Base-by-base conservation (phyloP, 2,329 filamentous ascomycete genomes). In the Fusarium nurragi region DNA sequence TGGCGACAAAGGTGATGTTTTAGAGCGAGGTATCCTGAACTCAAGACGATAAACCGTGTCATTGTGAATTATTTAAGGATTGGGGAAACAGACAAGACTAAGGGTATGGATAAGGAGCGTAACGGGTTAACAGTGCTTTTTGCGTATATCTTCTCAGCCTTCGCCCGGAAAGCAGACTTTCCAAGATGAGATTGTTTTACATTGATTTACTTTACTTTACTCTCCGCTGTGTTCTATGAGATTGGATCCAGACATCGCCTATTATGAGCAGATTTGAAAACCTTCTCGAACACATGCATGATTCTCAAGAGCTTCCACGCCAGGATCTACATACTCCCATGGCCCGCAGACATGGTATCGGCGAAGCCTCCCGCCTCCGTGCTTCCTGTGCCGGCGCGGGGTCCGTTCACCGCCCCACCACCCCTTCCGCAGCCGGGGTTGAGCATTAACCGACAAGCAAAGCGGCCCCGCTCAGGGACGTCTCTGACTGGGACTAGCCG, bases 1-100 rank as follows among this genome's bases (percentile, higher is more conserved):
- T 90, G 63, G 88, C 87, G 12, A 83, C 84, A 23, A 88, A 86
- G 70, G 84, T 88, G 40, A 77, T 88, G 67, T 80, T 88, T 63
- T 88, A 76, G 78, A 61, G 18, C 22, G 34, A 50, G 47, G 32
- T 12, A 18, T 21, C 16, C 16, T 36, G 18, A 23, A 36, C 21
- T 19, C 25, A 25, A 55, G 50, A 53, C 39, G 26, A 44, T 50
- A 44, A 28, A 54, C 39, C 49, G 45, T 61, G 34, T n/a, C 30
- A 34, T 38, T 37, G 14, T 58, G 26, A 52, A 43, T 41, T 40
- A 36, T 48, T 51, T 37, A 45, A 30, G 23, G 40, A 25, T 40
- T 11, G 54, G 32, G 54, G 48, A 28, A 52, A 22, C 22, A 19
- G 25, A 32, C 16, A 48, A 54, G 34, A 45, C 39, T 23, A 45